Evolutionary conservation across 768 basidiomycete species (phyloP).

Genomic region (Termitomyces sp.): DNA sequence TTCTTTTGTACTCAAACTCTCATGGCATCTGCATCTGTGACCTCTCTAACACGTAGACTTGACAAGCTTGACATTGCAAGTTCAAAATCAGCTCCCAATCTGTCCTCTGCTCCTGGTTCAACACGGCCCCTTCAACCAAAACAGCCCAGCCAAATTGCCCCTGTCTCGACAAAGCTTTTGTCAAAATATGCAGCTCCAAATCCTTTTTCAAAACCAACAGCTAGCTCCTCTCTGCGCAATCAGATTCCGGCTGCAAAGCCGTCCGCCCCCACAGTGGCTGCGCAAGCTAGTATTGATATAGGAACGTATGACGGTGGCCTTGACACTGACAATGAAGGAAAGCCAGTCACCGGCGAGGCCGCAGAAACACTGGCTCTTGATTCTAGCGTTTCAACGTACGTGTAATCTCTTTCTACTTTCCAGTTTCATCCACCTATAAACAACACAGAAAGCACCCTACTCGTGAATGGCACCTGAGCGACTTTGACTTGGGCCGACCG

Average conservation of each 20-base stretch:
- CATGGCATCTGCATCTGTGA: not conserved
- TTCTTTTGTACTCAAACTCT: no score
- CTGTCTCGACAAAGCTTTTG: slow-evolving; percentile 42
- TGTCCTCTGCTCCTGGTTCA: not conserved
- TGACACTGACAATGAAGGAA: slow-evolving; percentile 76
- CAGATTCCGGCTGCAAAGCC: slow-evolving; percentile 16
- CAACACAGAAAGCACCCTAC: slow-evolving; percentile 57
- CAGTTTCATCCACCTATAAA: no score
- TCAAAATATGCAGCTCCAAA: slow-evolving; percentile 72
- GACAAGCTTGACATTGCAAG: not conserved
- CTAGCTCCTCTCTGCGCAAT: slow-evolving; percentile 38
- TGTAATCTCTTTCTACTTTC: no score
- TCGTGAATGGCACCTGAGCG: slow-evolving; percentile 76
- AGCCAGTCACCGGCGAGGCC: slow-evolving; percentile 67
- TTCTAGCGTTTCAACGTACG: slow-evolving; percentile 63
- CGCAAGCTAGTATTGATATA: slow-evolving; percentile 53
- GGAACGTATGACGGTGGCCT: slow-evolving; percentile 92
- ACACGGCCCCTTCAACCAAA: not conserved
- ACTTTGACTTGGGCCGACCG: slow-evolving; percentile 92
- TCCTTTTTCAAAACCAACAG: slow-evolving; percentile 33
- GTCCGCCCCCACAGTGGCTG: slow-evolving; percentile 14
- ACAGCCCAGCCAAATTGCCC: not conserved
- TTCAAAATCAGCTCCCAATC: not conserved
- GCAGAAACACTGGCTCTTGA: slow-evolving; percentile 80
- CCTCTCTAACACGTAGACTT: not conserved